phyloP scores from a whole-genome alignment of 2,329 filamentous ascomycete genomes.

The Aspergillus uvarum region DNA sequence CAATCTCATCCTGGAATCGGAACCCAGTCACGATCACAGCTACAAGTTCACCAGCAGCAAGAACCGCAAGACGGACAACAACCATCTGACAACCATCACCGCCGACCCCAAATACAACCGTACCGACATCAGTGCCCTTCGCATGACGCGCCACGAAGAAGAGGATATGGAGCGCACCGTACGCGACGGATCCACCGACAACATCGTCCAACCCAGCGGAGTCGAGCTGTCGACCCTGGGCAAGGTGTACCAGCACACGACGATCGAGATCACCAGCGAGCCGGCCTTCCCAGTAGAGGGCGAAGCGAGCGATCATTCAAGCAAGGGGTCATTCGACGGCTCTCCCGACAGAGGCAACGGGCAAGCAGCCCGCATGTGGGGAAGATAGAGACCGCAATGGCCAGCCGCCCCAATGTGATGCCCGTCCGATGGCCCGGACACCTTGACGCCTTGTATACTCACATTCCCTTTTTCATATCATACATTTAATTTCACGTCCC shows the following conservation, averaged over 20 bases:
- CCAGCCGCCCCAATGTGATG: no score
- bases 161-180: conserved; percentile 28
- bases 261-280: conserved; percentile 44
- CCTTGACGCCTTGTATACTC: background rate
- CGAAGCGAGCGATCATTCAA: conserved; percentile 27
- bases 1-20: conserved; percentile 54
- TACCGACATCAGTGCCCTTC: conserved; percentile 24
- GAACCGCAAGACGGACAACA: conserved; percentile 29
- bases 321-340: conserved; percentile 24
- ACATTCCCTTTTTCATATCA: background rate
- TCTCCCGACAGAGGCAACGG: conserved; percentile 11
- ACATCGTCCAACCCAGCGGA: conserved; percentile 38
- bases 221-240: conserved; percentile 36
- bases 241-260: conserved; percentile 47
- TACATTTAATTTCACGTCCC: background rate
- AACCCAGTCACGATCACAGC: conserved; percentile 40
- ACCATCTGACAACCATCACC: conserved; percentile 34
- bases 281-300: conserved; percentile 30
- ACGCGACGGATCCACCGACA: conserved; percentile 49
- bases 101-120: conserved; percentile 25
- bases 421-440: background rate
- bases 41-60: conserved; percentile 33
- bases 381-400: conserved; percentile 18
- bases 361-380: conserved; percentile 23
- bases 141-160: conserved; percentile 17